A percentile compares a stretch with the other conserved stretches of the same genome.
Conservation (phyloP, 1,284 basidiomycete genomes). For the Ganoderma leucocontextum region DNA sequence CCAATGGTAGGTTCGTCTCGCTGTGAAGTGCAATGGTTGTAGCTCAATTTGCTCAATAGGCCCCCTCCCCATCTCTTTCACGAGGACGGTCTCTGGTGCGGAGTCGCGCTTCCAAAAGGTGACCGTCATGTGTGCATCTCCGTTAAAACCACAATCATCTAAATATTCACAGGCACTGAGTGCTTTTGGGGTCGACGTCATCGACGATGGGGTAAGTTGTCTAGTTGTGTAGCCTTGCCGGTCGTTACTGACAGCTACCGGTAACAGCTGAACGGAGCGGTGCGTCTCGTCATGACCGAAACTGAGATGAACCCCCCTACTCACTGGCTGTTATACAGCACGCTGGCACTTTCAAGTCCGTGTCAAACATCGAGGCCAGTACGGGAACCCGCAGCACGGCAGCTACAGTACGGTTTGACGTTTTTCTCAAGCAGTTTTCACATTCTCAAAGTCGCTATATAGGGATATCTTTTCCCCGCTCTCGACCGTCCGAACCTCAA, state of each 20-base stretch:
- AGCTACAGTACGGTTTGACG: constrained; percentile 21
- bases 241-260: neutral
- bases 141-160: neutral
- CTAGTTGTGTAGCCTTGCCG: neutral
- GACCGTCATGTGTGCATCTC: neutral
- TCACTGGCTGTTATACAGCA: neutral
- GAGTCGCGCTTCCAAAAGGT: constrained; percentile 30
- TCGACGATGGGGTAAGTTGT: constrained; percentile 30
- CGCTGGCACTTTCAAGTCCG: constrained; percentile 24
- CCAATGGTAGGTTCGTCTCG: constrained; percentile 13
- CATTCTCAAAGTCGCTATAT: neutral
- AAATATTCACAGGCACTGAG: constrained; percentile 19
- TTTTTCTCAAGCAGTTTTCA: neutral
- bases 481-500: constrained; percentile 33
- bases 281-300: constrained; percentile 13
- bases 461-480: constrained; percentile 35
- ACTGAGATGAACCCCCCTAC: neutral
- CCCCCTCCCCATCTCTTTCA: constrained; percentile 22
- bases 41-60: constrained; percentile 14
- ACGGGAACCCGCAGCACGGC: constrained; percentile 30
- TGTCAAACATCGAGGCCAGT: constrained; percentile 25
- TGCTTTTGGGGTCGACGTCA: constrained; percentile 24
- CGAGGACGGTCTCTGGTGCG: constrained; percentile 15
- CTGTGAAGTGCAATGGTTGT: neutral
- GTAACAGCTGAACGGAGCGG: constrained; percentile 33